phyloP scores from a whole-genome alignment of 768 basidiomycete genomes.

The Phaeotremella fagi region DNA sequence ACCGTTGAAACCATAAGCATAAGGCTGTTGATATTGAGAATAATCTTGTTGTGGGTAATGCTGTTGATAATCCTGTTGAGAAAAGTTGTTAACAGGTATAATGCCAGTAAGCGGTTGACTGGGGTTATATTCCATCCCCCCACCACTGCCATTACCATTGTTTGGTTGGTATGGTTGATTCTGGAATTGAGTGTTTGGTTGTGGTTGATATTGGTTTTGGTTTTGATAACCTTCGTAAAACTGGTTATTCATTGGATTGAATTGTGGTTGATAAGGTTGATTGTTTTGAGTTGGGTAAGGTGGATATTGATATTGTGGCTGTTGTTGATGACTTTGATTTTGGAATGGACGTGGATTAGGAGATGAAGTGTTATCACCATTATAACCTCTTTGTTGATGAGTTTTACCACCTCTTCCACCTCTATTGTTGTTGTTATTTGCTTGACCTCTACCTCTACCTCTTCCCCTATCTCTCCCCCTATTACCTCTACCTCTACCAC shows the following conservation, averaged over 20 bases:
- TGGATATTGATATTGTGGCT: not conserved
- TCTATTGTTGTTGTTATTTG: slow-evolving; percentile 5
- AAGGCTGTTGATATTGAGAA: slow-evolving; percentile 1
- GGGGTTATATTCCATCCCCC: not conserved
- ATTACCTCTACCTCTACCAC: slow-evolving; percentile 9
- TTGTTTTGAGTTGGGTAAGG: slow-evolving; percentile 5
- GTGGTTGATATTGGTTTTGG: slow-evolving; percentile 2
- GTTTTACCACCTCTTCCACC: slow-evolving; percentile 16
- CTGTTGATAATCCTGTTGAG: not conserved
- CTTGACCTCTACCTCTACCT: not conserved
- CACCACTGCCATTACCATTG: too few species aligned
- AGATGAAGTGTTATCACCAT: too few species aligned
- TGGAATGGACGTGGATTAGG: too few species aligned
- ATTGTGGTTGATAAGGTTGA: too few species aligned
- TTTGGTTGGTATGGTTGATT: too few species aligned
- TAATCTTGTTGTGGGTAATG: slow-evolving; percentile 8
- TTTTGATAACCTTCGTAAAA: too few species aligned
- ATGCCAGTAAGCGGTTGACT: not conserved
- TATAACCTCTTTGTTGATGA: too few species aligned
- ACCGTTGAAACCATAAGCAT: slow-evolving; percentile 2
- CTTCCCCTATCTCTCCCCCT: not conserved
- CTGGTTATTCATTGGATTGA: too few species aligned
- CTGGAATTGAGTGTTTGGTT: not conserved
- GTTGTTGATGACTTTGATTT: too few species aligned
- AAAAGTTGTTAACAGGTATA: not conserved